Evolutionary conservation across 495 filamentous ascomycete genomes (phyloP), one percentile per base, ranked within the genome.

Genomic region (Penicillium coffeae): DNA sequence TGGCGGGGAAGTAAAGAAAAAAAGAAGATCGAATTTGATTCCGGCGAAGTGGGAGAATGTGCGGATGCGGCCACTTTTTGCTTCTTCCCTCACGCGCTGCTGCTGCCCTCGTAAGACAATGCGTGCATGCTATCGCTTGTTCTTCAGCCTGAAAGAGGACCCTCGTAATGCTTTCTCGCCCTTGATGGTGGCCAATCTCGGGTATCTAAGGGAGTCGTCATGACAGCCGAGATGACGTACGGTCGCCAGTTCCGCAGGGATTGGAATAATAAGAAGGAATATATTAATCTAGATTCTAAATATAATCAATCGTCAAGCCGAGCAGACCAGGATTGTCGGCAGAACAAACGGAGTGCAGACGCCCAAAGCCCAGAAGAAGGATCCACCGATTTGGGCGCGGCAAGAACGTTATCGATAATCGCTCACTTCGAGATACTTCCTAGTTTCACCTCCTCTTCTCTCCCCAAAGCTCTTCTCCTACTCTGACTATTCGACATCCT

Each of bases 161-260:
- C 25, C 40, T 34, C 35, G n/a, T 22, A 13, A 7, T 22, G 10
- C 19, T 33, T 16, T 22, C 8, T 30, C 25, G 25, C 25, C 25
- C 25, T 30, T 30, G 25, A 30, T 5, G 10, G 25, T 30, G 25
- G 25, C 25, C 25, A 30, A 30, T 30, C 25, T 30, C 25, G 25
- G 25, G 25, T 30, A 30, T 30, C 25, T 30, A 30, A n/a, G 25
- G 10, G 25, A 30, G 5, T 30, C 25, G 44, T 45, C 48, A 45
- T 38, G 19, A 22, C 48, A n/a, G n/a, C n/a, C n/a, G 38, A 30
- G 48, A 51, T 51, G 48, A 51, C 48, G 48, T 51, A 51, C 40
- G n/a, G n/a, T n/a, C n/a, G n/a, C n/a, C n/a, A 30, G 4, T 30
- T 30, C 25, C 25, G 25, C 10, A n/a, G 20, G 20, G 10, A 38